Evolutionary conservation across 495 filamentous ascomycete genomes (phyloP).

Genomic region (Aspergillus haitiensis): DNA sequence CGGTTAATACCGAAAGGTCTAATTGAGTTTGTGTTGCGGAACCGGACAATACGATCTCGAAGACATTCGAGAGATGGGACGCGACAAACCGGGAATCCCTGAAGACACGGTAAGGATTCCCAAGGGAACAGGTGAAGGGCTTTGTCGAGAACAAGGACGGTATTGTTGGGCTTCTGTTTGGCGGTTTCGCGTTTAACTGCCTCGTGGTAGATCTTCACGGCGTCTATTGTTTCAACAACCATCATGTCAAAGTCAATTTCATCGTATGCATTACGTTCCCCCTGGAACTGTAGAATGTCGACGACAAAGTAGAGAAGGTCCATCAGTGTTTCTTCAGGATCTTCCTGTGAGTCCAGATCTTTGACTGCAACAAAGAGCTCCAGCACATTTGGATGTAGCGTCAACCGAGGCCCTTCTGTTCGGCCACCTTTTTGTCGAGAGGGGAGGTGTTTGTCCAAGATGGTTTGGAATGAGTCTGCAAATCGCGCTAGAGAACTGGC

Average conservation of each 20-base stretch:
- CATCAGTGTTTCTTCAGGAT: conserved; percentile 80
- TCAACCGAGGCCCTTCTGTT: conserved; percentile 50
- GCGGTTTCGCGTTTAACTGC: conserved; percentile 44
- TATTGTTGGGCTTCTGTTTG: conserved; percentile 74
- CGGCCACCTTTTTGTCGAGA: conserved; percentile 71
- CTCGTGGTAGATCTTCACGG: conserved; percentile 74
- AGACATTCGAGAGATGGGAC: conserved; percentile 82
- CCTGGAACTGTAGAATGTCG: conserved; percentile 94
- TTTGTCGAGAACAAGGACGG: conserved; percentile 91
- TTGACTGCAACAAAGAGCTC: conserved; percentile 87
- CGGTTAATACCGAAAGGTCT: conserved; percentile 51
- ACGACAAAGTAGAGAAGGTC: conserved; percentile 95
- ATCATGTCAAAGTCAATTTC: conserved; percentile 96
- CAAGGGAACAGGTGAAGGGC: conserved; percentile 86
- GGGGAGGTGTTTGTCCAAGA: conserved; percentile 84
- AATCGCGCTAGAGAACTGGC: conserved; percentile 68
- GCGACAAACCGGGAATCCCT: conserved; percentile 74
- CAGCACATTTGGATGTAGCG: conserved; percentile 72
- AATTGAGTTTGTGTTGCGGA: conserved; percentile 35
- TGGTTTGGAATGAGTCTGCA: conserved; percentile 70
- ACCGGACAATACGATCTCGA: conserved; percentile 62
- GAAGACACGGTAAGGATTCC: conserved; percentile 89
- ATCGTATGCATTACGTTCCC: conserved; percentile 94
- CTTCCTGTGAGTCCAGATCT: conserved; percentile 64
- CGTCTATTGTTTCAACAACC: conserved; percentile 78